phyloP scores from a whole-genome alignment of 2,329 filamentous ascomycete genomes.

The Pyrenophora tritici-repentis region DNA sequence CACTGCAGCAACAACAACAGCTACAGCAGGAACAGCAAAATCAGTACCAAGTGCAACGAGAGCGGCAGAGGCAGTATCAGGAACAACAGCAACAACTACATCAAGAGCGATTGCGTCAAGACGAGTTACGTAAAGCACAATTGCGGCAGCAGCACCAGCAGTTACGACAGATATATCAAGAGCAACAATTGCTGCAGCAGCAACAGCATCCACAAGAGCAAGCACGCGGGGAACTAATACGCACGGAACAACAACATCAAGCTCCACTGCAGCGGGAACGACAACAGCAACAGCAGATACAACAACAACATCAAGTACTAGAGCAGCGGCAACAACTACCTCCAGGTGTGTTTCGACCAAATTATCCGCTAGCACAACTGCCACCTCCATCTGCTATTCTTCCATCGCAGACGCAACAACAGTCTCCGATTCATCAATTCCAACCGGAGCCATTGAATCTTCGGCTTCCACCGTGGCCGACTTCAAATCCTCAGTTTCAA shows the following conservation, averaged over 20 bases:
- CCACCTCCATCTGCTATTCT: not conserved
- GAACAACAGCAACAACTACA: conserved; percentile 1
- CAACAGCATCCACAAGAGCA: not conserved
- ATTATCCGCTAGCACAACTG: too few relatives aligned
- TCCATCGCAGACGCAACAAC: not conserved
- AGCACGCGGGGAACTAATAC: too few relatives aligned
- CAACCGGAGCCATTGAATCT: too few relatives aligned
- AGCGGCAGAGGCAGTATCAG: too few relatives aligned
- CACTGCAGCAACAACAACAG: not conserved
- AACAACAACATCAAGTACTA: not conserved
- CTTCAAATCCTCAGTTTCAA: too few relatives aligned
- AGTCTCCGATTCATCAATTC: too few relatives aligned
- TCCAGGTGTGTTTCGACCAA: too few relatives aligned
- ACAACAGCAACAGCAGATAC: not conserved
- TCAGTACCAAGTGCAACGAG: not conserved
- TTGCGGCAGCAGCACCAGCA: not conserved
- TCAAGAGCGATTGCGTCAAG: not conserved
- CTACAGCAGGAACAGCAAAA: conserved; percentile 1
- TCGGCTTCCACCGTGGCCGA: too few relatives aligned
- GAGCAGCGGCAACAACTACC: too few relatives aligned
- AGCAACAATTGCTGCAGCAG: not conserved
- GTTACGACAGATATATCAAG: not conserved
- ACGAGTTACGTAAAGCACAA: too few relatives aligned
- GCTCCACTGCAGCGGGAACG: too few relatives aligned
- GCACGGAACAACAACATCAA: too few relatives aligned